These are phyloP conservation scores for Fusarium xylarioides DNA, from an alignment of 2,329 filamentous ascomycete genomes.

Conservation along the genomic window DNA sequence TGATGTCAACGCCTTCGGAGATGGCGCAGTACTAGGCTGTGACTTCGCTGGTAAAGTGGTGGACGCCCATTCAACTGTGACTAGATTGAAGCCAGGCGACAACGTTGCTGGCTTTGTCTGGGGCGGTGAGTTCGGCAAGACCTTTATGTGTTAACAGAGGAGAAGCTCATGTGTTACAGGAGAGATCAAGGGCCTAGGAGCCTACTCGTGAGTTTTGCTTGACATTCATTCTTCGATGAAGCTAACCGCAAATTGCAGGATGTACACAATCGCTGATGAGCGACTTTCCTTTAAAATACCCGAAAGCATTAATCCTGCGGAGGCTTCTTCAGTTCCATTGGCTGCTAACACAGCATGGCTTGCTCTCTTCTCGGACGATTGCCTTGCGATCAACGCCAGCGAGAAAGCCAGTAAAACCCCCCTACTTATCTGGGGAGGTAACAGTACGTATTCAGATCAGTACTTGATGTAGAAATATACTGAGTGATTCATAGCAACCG, in stretches of 20 bases:
- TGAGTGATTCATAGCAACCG: constrained; percentile 3
- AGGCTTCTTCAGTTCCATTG: constrained; percentile 50
- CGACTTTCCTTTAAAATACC: constrained; percentile 52
- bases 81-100: constrained; percentile 20
- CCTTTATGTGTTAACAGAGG: rapidly evolving
- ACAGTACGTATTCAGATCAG: constrained; percentile 31
- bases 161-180: constrained; percentile 5
- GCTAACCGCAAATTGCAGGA: constrained; percentile 20
- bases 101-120: constrained; percentile 39
- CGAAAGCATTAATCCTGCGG: constrained; percentile 22
- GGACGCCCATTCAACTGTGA: constrained; percentile 38
- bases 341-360: constrained; percentile 51
- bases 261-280: constrained; percentile 52
- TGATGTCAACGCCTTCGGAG: constrained; percentile 50
- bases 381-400: constrained; percentile 42
- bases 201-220: constrained; percentile 36
- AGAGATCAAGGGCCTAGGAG: constrained; percentile 46
- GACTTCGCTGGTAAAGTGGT: constrained; percentile 51
- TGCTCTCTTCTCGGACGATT: constrained; percentile 49
- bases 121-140: constrained; percentile 34
- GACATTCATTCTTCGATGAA: rapidly evolving
- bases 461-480: rapidly evolving
- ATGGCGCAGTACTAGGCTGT: constrained; percentile 48
- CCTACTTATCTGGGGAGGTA: constrained; percentile 54
- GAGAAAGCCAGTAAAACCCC: not conserved